Evolutionary conservation across 192 early-diverging fungal species (phyloP).

Genomic region (Entrophospora sp.): DNA sequence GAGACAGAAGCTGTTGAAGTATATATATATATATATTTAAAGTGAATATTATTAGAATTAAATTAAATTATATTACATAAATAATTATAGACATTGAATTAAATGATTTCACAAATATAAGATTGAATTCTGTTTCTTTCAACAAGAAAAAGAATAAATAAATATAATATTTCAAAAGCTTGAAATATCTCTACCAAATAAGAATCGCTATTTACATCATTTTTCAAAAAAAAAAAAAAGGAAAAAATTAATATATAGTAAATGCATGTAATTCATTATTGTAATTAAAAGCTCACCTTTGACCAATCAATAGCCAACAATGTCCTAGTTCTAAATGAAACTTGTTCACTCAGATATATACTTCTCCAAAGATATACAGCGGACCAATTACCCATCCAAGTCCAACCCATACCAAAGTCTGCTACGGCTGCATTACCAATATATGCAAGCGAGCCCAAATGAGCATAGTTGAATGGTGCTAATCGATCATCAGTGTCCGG

Average conservation of each 20-base stretch:
- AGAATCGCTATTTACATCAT: conserved; percentile 18
- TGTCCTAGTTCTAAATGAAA: conserved; percentile 30
- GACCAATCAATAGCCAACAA: conserved; percentile 35
- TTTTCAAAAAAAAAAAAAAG: background rate
- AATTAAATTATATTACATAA: too few species aligned
- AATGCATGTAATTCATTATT: too few species aligned
- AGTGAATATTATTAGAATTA: too few species aligned
- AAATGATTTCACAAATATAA: too few species aligned
- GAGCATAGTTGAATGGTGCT: conserved; percentile 53
- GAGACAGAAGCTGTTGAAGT: too few species aligned
- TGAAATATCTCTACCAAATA: conserved; percentile 41
- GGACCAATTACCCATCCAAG: conserved; percentile 41
- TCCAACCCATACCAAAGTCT: conserved; percentile 38
- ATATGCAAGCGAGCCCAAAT: conserved; percentile 61
- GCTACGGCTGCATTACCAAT: conserved; percentile 51
- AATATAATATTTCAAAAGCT: conserved; percentile 34
- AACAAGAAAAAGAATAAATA: too few species aligned
- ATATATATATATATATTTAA: too few species aligned
- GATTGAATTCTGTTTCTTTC: too few species aligned
- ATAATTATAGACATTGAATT: too few species aligned
- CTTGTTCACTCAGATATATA: conserved; percentile 49
- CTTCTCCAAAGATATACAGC: conserved; percentile 51
- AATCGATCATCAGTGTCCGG: conserved; percentile 10
- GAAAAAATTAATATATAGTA: too few species aligned
- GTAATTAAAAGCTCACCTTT: too few species aligned